A percentile compares a stretch with the other conserved stretches of the same genome.
These are phyloP conservation scores for Botrytis fabae DNA, from an alignment of 2,329 filamentous ascomycete genomes.

Conservation along the genomic window DNA sequence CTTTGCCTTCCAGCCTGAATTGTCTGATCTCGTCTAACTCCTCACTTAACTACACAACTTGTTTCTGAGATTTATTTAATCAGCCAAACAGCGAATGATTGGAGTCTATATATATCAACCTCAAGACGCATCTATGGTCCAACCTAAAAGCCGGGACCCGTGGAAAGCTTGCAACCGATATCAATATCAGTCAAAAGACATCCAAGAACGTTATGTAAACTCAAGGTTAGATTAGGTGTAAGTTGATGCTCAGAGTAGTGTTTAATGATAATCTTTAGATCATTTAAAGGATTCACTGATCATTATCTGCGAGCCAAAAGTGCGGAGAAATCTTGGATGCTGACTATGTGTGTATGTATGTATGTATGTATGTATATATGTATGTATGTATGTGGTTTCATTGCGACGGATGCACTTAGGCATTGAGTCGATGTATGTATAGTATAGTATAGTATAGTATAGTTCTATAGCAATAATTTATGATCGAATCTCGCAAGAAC, in stretches of 20 bases:
- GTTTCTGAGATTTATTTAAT: background rate
- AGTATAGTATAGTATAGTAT: too few relatives aligned
- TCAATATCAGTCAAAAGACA: too few relatives aligned
- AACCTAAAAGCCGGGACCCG: background rate
- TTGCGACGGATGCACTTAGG: too few relatives aligned
- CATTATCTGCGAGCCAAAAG: too few relatives aligned
- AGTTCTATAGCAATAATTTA: background rate
- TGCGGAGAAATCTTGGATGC: too few relatives aligned
- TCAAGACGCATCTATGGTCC: background rate
- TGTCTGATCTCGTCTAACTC: background rate
- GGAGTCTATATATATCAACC: background rate
- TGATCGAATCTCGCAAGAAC: background rate
- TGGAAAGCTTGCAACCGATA: too few relatives aligned
- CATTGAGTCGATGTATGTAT: background rate
- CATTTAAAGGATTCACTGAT: too few relatives aligned
- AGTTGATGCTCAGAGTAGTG: too few relatives aligned
- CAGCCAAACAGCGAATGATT: background rate
- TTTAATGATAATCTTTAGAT: too few relatives aligned
- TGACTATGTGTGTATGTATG: background rate
- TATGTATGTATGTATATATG: background rate
- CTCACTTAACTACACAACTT: background rate
- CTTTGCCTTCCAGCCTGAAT: background rate
- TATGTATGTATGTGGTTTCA: background rate
- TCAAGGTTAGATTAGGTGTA: too few relatives aligned
- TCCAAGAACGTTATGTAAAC: too few relatives aligned